Evolutionary conservation across 805 yeast species (phyloP).

Genomic region (Kuraishia floccosa): DNA sequence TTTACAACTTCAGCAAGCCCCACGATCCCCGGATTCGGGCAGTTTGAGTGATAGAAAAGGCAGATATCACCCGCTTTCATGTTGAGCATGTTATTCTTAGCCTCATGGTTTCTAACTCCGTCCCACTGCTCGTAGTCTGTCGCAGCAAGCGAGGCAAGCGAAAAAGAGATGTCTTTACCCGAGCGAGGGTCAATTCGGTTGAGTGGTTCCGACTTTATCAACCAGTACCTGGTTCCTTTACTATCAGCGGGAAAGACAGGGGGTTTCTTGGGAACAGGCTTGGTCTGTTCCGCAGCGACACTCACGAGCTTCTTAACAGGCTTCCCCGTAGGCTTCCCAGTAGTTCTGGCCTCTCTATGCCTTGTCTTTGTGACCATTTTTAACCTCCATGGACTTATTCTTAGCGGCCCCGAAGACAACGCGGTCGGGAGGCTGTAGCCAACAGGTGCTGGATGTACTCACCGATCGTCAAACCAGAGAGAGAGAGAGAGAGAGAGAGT

Average conservation of each 20-base stretch:
- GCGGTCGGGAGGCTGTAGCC: too few relatives aligned
- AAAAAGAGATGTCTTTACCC: constrained; percentile 36
- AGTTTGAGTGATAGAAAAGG: constrained; percentile 45
- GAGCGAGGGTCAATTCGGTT: constrained; percentile 33
- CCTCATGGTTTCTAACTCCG: constrained; percentile 50
- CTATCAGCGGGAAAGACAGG: constrained; percentile 18
- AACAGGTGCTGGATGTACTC: too few relatives aligned
- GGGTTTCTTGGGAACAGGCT: constrained; percentile 21
- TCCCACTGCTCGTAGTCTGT: constrained; percentile 39
- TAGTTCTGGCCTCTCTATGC: too few relatives aligned
- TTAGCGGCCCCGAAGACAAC: too few relatives aligned
- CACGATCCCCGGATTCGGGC: constrained; percentile 42
- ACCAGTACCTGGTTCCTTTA: constrained; percentile 30
- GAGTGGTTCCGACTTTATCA: constrained; percentile 45
- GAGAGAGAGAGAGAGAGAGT: too few relatives aligned
- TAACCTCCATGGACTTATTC: too few relatives aligned
- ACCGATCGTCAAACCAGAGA: too few relatives aligned
- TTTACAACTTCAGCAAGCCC: constrained; percentile 29
- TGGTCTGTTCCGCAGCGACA: too few relatives aligned
- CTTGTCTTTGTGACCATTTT: too few relatives aligned
- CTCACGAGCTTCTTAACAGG: too few relatives aligned
- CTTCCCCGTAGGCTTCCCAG: too few relatives aligned
- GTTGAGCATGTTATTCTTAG: constrained; percentile 34
- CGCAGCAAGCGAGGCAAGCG: constrained; percentile 28
- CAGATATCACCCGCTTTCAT: constrained; percentile 37